Evolutionary conservation across 2,329 filamentous ascomycete genomes (phyloP).

Genomic region (Tolypocladium tropicale): DNA sequence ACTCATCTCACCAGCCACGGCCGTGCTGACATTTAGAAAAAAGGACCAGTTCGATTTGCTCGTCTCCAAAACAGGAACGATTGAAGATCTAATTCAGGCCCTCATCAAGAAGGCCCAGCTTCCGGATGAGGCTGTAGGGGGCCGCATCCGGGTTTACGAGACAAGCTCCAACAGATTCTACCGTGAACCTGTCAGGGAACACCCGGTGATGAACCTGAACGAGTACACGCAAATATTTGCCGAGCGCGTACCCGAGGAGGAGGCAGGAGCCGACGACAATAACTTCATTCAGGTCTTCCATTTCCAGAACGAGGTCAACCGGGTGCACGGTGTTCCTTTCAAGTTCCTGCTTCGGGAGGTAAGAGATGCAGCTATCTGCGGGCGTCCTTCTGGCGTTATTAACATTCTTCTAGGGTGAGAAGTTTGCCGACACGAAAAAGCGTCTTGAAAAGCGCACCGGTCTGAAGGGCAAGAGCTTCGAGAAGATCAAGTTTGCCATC

Average conservation of each 20-base stretch:
- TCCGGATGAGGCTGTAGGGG: conserved; percentile 58
- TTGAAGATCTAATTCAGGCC: conserved; percentile 66
- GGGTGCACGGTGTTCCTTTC: conserved; percentile 84
- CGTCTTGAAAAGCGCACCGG: conserved; percentile 87
- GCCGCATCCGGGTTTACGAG: conserved; percentile 72
- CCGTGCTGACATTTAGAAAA: background rate
- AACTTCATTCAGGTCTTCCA: conserved; percentile 75
- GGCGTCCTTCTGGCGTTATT: background rate
- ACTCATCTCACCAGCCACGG: background rate
- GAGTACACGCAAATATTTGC: conserved; percentile 78
- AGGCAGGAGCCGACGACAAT: conserved; percentile 43
- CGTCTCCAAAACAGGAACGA: conserved; percentile 74
- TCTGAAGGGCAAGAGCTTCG: conserved; percentile 94
- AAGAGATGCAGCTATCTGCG: conserved; percentile 17
- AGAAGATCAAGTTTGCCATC: conserved; percentile 94
- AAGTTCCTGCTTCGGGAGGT: conserved; percentile 77
- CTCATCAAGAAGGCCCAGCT: conserved; percentile 75
- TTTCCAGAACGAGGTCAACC: conserved; percentile 80
- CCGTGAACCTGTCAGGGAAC: conserved; percentile 61
- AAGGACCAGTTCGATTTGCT: conserved; percentile 73
- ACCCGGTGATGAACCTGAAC: conserved; percentile 69
- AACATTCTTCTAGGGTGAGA: conserved; percentile 51
- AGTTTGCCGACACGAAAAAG: conserved; percentile 86
- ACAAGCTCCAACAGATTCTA: conserved; percentile 74
- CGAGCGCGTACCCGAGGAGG: conserved; percentile 69